phyloP scores from a whole-genome alignment of 768 basidiomycete species.

The Phylloporus sp. region DNA sequence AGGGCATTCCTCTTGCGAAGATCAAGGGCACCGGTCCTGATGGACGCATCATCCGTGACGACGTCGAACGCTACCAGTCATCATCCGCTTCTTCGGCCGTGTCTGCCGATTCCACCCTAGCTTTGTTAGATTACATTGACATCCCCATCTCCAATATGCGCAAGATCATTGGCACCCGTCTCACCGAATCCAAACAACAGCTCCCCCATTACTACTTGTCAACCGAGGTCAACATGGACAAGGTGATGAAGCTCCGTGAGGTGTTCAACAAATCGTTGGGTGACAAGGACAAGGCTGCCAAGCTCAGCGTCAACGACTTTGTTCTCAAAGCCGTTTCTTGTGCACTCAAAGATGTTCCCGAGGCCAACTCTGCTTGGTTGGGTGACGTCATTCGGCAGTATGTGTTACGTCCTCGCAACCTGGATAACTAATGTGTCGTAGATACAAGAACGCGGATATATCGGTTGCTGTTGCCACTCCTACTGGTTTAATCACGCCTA shows the following conservation, averaged over 20 bases:
- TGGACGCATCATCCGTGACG: slow-evolving; percentile 91
- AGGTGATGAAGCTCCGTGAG: slow-evolving; percentile 87
- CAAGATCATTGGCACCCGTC: slow-evolving; percentile 83
- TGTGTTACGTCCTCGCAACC: slow-evolving; percentile 28
- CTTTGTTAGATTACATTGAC: slow-evolving; percentile 76
- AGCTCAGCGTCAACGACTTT: slow-evolving; percentile 98
- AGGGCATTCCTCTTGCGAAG: slow-evolving; percentile 84
- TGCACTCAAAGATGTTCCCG: slow-evolving; percentile 91
- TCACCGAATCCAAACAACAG: slow-evolving; percentile 90
- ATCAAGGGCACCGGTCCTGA: slow-evolving; percentile 92
- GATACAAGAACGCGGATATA: slow-evolving; percentile 97
- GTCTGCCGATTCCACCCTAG: slow-evolving; percentile 41
- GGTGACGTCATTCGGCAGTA: slow-evolving; percentile 94
- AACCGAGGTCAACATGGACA: slow-evolving; percentile 94
- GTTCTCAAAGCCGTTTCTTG: slow-evolving; percentile 92
- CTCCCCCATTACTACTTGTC: slow-evolving; percentile 98
- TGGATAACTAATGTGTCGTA: slow-evolving; percentile 22
- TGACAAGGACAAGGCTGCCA: slow-evolving; percentile 86
- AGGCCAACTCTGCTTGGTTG: slow-evolving; percentile 97
- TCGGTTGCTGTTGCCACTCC: slow-evolving; percentile 97
- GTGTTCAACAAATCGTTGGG: slow-evolving; percentile 89
- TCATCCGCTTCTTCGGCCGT: slow-evolving; percentile 40
- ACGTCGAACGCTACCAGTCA: slow-evolving; percentile 87
- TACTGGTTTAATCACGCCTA: slow-evolving; percentile 94
- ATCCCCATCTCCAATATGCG: slow-evolving; percentile 93